Evolutionary conservation across 495 filamentous ascomycete genomes (phyloP).

Genomic region (Xylaria venustula): DNA sequence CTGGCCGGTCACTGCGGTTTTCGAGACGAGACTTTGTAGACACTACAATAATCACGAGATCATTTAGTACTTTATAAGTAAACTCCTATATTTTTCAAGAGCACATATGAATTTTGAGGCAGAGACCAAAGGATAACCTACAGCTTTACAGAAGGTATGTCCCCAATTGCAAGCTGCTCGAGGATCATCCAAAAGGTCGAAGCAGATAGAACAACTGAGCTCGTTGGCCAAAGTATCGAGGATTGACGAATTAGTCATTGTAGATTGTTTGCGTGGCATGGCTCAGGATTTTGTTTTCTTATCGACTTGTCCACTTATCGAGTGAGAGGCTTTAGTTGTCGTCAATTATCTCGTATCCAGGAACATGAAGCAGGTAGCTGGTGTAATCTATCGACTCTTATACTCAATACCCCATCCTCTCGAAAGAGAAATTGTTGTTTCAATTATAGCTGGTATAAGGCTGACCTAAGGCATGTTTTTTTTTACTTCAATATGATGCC

Average conservation of each 20-base stretch:
- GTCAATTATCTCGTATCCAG: too few species aligned
- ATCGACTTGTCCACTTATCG: too few species aligned
- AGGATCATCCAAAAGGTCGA: neutral
- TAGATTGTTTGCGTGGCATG: neutral
- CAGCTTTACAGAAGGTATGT: neutral
- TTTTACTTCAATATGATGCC: too few species aligned
- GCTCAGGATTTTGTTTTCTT: too few species aligned
- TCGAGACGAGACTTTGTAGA: neutral
- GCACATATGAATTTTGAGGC: too few species aligned
- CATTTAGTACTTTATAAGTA: neutral
- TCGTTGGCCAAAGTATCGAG: neutral
- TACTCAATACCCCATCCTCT: neutral
- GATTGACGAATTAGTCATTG: neutral
- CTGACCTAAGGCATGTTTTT: too few species aligned
- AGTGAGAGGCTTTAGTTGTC: too few species aligned
- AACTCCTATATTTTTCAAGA: too few species aligned
- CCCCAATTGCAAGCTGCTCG: neutral
- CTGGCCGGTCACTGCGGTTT: neutral
- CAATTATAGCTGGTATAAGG: too few species aligned
- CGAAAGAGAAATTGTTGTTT: too few species aligned
- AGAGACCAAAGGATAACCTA: too few species aligned
- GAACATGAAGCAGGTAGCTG: too few species aligned
- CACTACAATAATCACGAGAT: neutral
- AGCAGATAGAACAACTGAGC: neutral
- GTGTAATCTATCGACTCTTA: neutral